Base-by-base conservation (phyloP, 192 early-diverging fungal species). In the Mycoemilia scoparia region DNA sequence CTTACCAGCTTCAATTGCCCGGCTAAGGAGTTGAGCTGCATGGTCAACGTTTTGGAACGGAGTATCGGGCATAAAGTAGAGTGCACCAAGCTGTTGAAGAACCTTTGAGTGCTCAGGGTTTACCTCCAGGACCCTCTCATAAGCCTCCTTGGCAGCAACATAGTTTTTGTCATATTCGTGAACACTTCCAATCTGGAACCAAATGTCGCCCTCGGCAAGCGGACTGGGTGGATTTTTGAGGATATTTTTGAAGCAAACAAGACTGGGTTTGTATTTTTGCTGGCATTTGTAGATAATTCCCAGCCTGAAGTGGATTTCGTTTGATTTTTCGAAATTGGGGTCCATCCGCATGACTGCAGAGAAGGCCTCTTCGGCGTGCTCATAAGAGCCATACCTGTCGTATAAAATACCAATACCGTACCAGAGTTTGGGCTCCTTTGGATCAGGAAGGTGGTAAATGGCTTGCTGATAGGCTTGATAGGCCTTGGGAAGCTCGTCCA, bases 351-450 rank as follows among this genome's bases (percentile, higher is more conserved):
- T 83, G 12, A 91, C 93, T 1, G 86, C 82, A 1, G 82, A 62
- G 41, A 96, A 96, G 0, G 90, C 90, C 46, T 96, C 90, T 42
- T 96, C 89, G 5, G 95, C 95, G 49, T 89, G 81, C 36, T 99
- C 89, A 27, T 83, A 79, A 3, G 89, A 95, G 11, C 87, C 89
- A 44, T 92, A 99, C 18, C 88, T 77, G 48, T 96, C 91, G 45
- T 99, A 96, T 5, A 96, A 61, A 39, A 92, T 96, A 20, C 89
- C 95, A 30, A 96, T 96, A 7, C 91, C 91, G 43, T 95, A 99
- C 95, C 95, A 99, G 18, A 99, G 73, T 51, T 92, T 90, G 4
- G 91, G 87, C 45, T 95, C 95, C 79, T 84, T 88, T 27, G 84
- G 77, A 50, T 93, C 83, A 0, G 80, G 77, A 11, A 92, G 59